phyloP scores from a whole-genome alignment of 352 stramenopile genomes.

The Pythium plurisporium region DNA sequence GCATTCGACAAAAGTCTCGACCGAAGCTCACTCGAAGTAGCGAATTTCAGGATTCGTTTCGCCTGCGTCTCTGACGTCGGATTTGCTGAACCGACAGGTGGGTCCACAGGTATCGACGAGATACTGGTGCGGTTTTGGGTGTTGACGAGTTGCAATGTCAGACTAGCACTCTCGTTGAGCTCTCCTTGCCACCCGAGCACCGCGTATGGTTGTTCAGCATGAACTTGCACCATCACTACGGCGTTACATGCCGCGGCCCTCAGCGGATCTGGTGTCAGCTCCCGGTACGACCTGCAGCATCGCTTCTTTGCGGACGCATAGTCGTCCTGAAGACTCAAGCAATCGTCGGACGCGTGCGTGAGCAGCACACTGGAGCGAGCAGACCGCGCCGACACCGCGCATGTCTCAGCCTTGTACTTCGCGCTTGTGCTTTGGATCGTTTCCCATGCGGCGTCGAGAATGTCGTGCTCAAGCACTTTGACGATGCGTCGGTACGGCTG shows the following conservation, averaged over 20 bases:
- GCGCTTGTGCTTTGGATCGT: slow-evolving; percentile 37
- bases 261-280: neutral
- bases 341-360: neutral
- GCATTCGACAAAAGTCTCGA: neutral
- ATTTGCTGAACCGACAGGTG: too few relatives aligned
- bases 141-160: slow-evolving; percentile 8
- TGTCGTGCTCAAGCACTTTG: slow-evolving; percentile 58
- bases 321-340: slow-evolving; percentile 26
- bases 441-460: slow-evolving; percentile 55
- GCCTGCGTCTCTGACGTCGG: too few relatives aligned
- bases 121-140: neutral
- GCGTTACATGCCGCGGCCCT: too few relatives aligned
- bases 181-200: neutral
- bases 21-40: slow-evolving; percentile 3
- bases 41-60: too few relatives aligned
- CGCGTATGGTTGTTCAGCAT: neutral
- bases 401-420: slow-evolving; percentile 34
- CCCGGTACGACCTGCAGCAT: slow-evolving; percentile 25
- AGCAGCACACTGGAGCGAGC: slow-evolving; percentile 12
- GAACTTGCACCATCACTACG: neutral
- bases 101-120: neutral
- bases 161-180: neutral
- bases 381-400: slow-evolving; percentile 21
- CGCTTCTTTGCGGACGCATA: slow-evolving; percentile 42
- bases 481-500: slow-evolving; percentile 64